Evolutionary conservation across 176 grass and related monocot genomes (phyloP).

Genomic region (Panicum miliaceum): DNA sequence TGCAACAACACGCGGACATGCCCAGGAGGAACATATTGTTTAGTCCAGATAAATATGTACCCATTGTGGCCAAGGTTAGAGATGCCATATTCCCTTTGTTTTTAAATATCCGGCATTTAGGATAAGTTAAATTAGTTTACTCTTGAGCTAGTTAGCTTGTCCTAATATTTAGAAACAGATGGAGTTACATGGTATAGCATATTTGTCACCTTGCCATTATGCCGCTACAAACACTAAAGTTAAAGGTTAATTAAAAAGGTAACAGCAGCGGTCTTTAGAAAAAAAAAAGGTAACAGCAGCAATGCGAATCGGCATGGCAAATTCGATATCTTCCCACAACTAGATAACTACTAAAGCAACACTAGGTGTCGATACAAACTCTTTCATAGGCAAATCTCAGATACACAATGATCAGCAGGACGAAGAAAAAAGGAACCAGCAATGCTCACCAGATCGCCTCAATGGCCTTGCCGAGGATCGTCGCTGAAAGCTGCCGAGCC

Average conservation of each 20-base stretch:
- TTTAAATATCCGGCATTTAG: too few species aligned
- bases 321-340: neutral
- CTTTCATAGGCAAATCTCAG: neutral
- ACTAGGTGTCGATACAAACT: neutral
- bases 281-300: too few species aligned
- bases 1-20: neutral
- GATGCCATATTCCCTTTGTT: neutral
- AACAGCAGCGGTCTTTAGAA: too few species aligned
- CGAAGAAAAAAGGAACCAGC: neutral
- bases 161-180: too few species aligned
- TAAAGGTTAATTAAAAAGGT: too few species aligned
- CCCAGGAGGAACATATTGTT: neutral
- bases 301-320: neutral
- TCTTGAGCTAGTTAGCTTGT: too few species aligned
- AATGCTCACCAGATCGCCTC: constrained; percentile 79
- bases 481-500: constrained; percentile 65
- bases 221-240: neutral
- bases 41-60: neutral
- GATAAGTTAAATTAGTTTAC: too few species aligned
- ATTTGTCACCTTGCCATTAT: neutral
- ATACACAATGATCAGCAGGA: neutral
- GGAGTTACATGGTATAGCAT: too few species aligned
- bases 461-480: constrained; percentile 68
- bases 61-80: neutral
- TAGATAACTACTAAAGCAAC: neutral